Evolutionary conservation across 768 basidiomycete species (phyloP).

Genomic region (Xerocomellus intermedius): DNA sequence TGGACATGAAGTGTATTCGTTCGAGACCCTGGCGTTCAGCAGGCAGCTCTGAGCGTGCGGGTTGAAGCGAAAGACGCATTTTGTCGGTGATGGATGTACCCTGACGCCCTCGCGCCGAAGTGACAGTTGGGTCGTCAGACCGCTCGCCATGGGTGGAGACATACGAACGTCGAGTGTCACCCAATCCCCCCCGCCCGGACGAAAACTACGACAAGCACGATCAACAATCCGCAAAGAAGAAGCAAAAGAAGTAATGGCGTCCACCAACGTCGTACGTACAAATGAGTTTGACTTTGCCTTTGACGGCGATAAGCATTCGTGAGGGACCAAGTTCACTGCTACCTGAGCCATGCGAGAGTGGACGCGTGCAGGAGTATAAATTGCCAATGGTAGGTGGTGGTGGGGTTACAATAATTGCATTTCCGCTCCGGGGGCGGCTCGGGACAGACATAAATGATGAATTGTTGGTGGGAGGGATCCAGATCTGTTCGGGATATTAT

Average conservation of each 20-base stretch:
- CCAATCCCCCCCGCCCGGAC: conserved; percentile 25
- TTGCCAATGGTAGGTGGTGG: neutral
- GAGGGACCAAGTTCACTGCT: neutral
- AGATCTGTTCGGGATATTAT: neutral
- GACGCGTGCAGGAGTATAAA: neutral
- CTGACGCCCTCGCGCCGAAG: neutral
- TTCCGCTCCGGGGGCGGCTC: neutral
- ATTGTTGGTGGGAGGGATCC: neutral
- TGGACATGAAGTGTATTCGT: conserved; percentile 15
- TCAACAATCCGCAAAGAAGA: neutral
- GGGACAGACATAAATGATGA: conserved; percentile 19
- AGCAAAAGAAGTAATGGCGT: neutral
- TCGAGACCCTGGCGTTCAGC: neutral
- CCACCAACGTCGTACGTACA: conserved; percentile 15
- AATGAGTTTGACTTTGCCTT: conserved; percentile 6
- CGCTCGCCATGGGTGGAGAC: neutral
- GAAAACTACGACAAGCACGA: conserved; percentile 8
- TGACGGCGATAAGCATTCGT: neutral
- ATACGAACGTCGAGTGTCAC: conserved; percentile 14
- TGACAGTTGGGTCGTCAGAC: neutral
- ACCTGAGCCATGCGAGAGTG: conserved; percentile 12
- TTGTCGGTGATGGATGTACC: neutral
- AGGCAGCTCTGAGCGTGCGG: neutral
- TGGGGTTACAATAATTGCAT: neutral
- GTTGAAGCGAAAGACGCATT: neutral